Base-by-base conservation (phyloP, 345 rosid species). In the Euphorbia pulcherrima region DNA sequence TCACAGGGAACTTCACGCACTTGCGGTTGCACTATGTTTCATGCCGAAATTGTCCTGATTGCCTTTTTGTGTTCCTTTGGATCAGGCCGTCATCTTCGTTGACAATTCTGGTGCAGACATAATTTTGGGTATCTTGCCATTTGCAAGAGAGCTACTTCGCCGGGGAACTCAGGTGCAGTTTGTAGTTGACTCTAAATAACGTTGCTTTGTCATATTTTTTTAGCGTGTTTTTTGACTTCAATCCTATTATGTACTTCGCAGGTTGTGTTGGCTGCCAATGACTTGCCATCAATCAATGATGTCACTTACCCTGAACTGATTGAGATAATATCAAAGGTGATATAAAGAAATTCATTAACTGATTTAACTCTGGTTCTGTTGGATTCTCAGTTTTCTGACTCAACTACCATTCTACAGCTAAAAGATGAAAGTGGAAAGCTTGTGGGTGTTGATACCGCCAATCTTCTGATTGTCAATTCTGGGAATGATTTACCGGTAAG, bases 31-130 rank as follows among this genome's bases (percentile, higher is more conserved):
- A 29, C 62, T 66, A 4, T 50, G 56, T 1, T 66, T 20, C 23
- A 12, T 50, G 8, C 23, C 21, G 47, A 51, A 39, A 30, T 28
- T 8, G 7, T 46, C 26, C 58, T 77, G 67, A 85, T 69, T 23
- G 69, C 54, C 11, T 57, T 60, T 52, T 68, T 40, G 18, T 65
- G 70, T 2, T 67, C 55, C 20, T 78, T 48, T 67, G 35, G 73
- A 67, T 35, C 90, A 94, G 99, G 97, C 86, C 59, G 78, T 90
- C 75, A 95, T 95, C 68, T 95, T 88, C 83, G 96, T 92, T 61
- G 97, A 95, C 73, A 92, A 95, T 77, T 92, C 99, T 78, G 97
- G 99, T 69, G 99, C 99, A 24, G 97, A 95, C 82, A 86, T 95
- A 39, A 84, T 95, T 76, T 78, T 92, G 85, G 99, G 99, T 64